These are phyloP conservation scores for Colletotrichum somersetense DNA, from an alignment of 2,329 filamentous ascomycete genomes.

Conservation along the genomic window DNA sequence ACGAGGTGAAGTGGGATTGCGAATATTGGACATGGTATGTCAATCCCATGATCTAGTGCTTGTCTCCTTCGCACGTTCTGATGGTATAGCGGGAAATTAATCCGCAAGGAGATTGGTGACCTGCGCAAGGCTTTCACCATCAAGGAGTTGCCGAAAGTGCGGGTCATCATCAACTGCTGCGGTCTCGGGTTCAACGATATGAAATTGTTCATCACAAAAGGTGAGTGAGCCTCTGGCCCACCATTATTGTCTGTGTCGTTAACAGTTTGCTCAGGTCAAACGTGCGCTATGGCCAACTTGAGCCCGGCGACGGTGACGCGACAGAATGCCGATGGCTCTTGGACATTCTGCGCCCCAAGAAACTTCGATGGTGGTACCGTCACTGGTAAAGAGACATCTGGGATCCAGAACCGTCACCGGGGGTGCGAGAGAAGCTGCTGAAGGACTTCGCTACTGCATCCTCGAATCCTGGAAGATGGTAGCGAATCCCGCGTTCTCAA, in stretches of 20 bases:
- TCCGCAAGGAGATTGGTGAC: slow-evolving; percentile 52
- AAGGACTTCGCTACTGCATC: slow-evolving; percentile 50
- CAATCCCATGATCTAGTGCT: slow-evolving; percentile 67
- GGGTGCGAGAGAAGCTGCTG: slow-evolving; percentile 63
- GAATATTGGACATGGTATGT: slow-evolving; percentile 68
- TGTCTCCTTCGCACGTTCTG: slow-evolving; percentile 59
- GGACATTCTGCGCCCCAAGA: slow-evolving; percentile 73
- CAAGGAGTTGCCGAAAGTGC: slow-evolving; percentile 46
- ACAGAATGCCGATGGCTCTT: slow-evolving; percentile 72
- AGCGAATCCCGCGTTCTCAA: slow-evolving; percentile 52
- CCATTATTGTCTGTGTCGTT: not conserved
- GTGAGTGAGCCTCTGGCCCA: slow-evolving; percentile 44
- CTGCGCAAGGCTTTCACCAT: slow-evolving; percentile 55
- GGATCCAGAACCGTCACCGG: slow-evolving; percentile 61
- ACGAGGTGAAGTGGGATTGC: slow-evolving; percentile 59
- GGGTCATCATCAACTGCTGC: slow-evolving; percentile 59
- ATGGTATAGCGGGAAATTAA: slow-evolving; percentile 52
- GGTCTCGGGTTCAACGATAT: slow-evolving; percentile 60
- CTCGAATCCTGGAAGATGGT: slow-evolving; percentile 48
- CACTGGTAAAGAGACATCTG: slow-evolving; percentile 71
- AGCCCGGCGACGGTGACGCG: slow-evolving; percentile 64
- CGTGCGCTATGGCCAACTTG: slow-evolving; percentile 57
- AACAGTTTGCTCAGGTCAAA: slow-evolving; percentile 54
- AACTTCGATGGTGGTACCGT: slow-evolving; percentile 73
- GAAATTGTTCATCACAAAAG: slow-evolving; percentile 58